Evolutionary conservation across 2,329 filamentous ascomycete genomes (phyloP).

Genomic region (Colletotrichum destructivum): DNA sequence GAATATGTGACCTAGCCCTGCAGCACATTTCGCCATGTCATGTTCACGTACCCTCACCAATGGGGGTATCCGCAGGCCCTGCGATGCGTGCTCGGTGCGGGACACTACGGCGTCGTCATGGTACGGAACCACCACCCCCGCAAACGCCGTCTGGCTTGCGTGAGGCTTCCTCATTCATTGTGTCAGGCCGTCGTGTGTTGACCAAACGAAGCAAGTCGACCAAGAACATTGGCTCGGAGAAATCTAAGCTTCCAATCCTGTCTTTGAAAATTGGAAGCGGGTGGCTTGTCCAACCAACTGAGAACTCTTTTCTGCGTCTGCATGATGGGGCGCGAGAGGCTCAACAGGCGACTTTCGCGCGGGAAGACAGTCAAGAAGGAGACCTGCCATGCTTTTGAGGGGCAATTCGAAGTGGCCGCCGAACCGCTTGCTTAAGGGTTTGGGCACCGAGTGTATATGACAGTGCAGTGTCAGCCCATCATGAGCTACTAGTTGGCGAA

Average conservation of each 20-base stretch:
- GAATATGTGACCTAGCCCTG: not conserved
- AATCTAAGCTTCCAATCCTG: not conserved
- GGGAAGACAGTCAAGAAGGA: not conserved
- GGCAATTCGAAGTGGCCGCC: not conserved
- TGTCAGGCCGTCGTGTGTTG: not conserved
- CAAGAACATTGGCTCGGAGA: not conserved
- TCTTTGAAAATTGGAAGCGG: no score
- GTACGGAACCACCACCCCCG: not conserved
- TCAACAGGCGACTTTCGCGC: not conserved
- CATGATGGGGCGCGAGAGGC: not conserved
- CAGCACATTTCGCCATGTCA: not conserved
- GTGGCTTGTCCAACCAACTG: no score
- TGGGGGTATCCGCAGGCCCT: not conserved
- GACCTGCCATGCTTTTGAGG: not conserved
- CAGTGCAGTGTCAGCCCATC: no score
- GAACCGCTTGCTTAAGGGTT: not conserved
- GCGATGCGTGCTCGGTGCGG: not conserved
- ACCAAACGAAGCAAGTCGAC: not conserved
- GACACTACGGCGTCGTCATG: conserved; percentile 6
- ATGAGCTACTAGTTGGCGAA: not conserved
- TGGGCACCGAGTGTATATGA: not conserved
- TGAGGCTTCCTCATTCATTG: not conserved
- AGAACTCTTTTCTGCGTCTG: not conserved
- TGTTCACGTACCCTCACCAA: not conserved
- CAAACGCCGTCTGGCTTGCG: conserved; percentile 12